A percentile compares a stretch with the other conserved stretches of the same genome.
Conservation (phyloP, 345 rosid genomes). For the Camelina neglecta region DNA sequence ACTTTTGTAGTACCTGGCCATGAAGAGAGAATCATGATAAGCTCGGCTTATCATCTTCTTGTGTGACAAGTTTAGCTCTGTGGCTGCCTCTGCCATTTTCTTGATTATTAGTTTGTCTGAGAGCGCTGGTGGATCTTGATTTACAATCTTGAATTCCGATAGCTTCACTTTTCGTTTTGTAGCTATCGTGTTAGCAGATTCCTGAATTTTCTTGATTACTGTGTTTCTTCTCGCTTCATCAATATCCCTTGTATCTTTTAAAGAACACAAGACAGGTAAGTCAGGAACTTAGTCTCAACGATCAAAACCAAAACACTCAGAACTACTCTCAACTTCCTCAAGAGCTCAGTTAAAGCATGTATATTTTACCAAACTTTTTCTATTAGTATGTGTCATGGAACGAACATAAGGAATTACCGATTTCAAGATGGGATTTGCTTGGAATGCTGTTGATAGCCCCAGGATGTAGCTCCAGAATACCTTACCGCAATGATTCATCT, state of each 20-base stretch:
- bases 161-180: conserved; percentile 63
- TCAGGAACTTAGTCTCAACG: not conserved
- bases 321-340: not conserved
- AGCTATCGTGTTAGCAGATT: conserved; percentile 73
- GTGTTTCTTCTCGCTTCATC: conserved; percentile 79
- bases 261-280: conserved; percentile 1
- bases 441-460: conserved; percentile 99
- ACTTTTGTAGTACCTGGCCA: conserved; percentile 78
- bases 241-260: conserved; percentile 83
- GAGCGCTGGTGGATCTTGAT: conserved; percentile 94
- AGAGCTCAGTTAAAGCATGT: not conserved
- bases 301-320: conserved; percentile 9
- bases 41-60: conserved; percentile 95
- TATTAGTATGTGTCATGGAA: conserved; percentile 7
- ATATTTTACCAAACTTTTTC: not conserved
- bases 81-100: conserved; percentile 72
- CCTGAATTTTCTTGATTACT: conserved; percentile 74
- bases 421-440: conserved; percentile 89
- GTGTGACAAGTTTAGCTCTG: conserved; percentile 70
- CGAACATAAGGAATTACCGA: conserved; percentile 55
- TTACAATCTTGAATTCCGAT: conserved; percentile 79
- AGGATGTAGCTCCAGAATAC: conserved; percentile 88
- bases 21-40: conserved; percentile 92
- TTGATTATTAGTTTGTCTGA: conserved; percentile 67
- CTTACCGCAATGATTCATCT: conserved; percentile 39